Percentiles rank a stretch among this genome's conserved stretches.
Evolutionary conservation across 192 early-diverging fungal species (phyloP).

Genomic region (Podila epigama): DNA sequence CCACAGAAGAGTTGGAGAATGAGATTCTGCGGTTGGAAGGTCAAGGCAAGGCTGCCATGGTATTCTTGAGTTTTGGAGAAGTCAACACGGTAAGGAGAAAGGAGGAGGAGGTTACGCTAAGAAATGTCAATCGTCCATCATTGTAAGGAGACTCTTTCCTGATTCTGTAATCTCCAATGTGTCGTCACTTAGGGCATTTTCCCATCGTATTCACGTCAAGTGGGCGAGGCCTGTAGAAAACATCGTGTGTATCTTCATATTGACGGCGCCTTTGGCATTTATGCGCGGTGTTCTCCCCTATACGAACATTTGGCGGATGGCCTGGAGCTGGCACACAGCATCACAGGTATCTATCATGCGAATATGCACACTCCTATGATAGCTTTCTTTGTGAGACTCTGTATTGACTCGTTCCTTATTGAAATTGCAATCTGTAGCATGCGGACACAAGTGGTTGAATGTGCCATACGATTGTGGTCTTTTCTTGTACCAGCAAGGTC

Average conservation of each 20-base stretch:
- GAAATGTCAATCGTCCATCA: too few relatives aligned
- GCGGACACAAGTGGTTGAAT: conserved; percentile 72
- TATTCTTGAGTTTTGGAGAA: conserved; percentile 61
- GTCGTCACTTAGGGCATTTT: conserved; percentile 40
- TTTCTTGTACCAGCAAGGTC: conserved; percentile 43
- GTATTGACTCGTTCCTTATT: background rate
- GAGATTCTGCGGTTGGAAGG: conserved; percentile 8
- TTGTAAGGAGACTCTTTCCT: too few relatives aligned
- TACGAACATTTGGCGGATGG: conserved; percentile 41
- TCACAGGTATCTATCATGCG: conserved; percentile 51
- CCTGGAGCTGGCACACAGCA: conserved; percentile 59
- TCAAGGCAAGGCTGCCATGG: conserved; percentile 41
- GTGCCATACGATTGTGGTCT: conserved; percentile 69
- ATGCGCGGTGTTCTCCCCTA: conserved; percentile 51
- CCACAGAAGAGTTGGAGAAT: conserved; percentile 20
- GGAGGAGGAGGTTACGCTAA: too few relatives aligned
- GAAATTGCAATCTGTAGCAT: conserved; percentile 38
- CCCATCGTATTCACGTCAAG: conserved; percentile 36
- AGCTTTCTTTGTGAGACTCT: background rate
- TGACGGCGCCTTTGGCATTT: conserved; percentile 70
- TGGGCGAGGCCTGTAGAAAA: conserved; percentile 50
- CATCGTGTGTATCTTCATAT: conserved; percentile 65
- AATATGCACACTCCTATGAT: too few relatives aligned
- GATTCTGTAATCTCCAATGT: background rate
- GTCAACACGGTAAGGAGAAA: conserved; percentile 66